phyloP scores from a whole-genome alignment of 2,329 filamentous ascomycete genomes.

The Dactylellina drechsleri region DNA sequence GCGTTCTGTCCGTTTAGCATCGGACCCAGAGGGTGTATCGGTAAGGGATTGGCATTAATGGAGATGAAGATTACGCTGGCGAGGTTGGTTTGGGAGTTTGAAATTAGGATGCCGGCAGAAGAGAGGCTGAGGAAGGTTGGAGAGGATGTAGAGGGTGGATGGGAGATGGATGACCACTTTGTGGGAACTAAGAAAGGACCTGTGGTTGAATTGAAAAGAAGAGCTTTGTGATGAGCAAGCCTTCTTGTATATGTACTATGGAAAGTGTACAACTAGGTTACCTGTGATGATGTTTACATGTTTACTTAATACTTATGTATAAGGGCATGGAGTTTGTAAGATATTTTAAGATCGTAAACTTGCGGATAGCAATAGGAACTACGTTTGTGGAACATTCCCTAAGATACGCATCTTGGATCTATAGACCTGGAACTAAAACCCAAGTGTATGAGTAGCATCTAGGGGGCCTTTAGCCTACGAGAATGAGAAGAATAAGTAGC shows the following conservation, averaged over 20 bases:
- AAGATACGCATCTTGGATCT: neutral
- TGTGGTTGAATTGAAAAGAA: slow-evolving; percentile 71
- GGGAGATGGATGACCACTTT: slow-evolving; percentile 70
- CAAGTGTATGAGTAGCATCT: too few relatives aligned
- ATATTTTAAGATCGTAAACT: slow-evolving; percentile 24
- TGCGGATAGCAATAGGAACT: slow-evolving; percentile 7
- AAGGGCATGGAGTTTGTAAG: slow-evolving; percentile 22
- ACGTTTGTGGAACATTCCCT: neutral
- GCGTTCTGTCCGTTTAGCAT: slow-evolving; percentile 81
- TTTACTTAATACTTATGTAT: slow-evolving; percentile 5
- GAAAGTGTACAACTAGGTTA: neutral
- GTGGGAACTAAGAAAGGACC: slow-evolving; percentile 78
- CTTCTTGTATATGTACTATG: neutral
- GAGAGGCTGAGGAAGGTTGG: slow-evolving; percentile 65
- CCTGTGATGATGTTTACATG: neutral
- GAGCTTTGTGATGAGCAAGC: slow-evolving; percentile 12
- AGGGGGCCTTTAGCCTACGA: too few relatives aligned
- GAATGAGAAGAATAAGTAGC: too few relatives aligned
- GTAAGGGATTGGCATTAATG: slow-evolving; percentile 74
- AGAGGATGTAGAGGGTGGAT: slow-evolving; percentile 58
- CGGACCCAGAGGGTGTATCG: slow-evolving; percentile 76
- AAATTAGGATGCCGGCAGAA: slow-evolving; percentile 32
- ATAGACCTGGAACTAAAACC: too few relatives aligned
- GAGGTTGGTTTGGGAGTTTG: slow-evolving; percentile 68
- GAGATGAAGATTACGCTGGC: slow-evolving; percentile 74